A percentile compares a stretch with the other conserved stretches of the same genome.
Evolutionary conservation across 2,329 filamentous ascomycete species (phyloP).

Genomic region (Lasiodiplodia theobromae): DNA sequence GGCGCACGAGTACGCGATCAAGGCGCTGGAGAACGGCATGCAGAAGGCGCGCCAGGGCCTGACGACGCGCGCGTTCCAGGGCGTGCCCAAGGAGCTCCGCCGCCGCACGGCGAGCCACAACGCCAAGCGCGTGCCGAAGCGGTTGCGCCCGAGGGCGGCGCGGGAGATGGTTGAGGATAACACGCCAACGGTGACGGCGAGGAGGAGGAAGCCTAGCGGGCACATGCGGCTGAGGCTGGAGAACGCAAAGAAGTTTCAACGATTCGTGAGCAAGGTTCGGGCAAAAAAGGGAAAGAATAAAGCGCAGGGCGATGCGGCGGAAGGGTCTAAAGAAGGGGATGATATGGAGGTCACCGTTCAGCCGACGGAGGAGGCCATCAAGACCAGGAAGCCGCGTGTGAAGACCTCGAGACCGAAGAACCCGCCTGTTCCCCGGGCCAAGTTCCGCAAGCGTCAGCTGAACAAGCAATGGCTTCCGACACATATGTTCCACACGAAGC

Average conservation of each 20-base stretch:
- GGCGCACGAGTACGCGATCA: conserved; percentile 88
- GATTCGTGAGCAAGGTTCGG: conserved; percentile 44
- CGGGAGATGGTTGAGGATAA: conserved; percentile 87
- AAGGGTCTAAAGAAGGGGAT: conserved; percentile 14
- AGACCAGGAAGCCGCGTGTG: conserved; percentile 66
- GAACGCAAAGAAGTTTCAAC: conserved; percentile 74
- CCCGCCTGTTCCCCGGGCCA: conserved; percentile 66
- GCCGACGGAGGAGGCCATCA: conserved; percentile 34
- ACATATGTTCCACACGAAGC: conserved; percentile 91
- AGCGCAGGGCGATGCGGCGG: conserved; percentile 40
- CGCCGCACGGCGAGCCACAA: conserved; percentile 94
- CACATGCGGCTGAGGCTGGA: conserved; percentile 71
- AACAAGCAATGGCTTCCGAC: conserved; percentile 95
- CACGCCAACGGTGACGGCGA: conserved; percentile 77
- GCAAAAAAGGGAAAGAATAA: conserved; percentile 41
- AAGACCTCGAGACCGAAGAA: conserved; percentile 73
- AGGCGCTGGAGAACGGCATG: conserved; percentile 83
- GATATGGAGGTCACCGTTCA: conserved; percentile 40
- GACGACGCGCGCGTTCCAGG: conserved; percentile 82
- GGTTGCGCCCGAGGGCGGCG: conserved; percentile 73
- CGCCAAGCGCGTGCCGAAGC: conserved; percentile 83
- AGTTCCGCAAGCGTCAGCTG: conserved; percentile 83
- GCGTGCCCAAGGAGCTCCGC: conserved; percentile 83
- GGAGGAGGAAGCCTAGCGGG: conserved; percentile 64
- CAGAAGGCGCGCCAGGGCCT: conserved; percentile 70